These are phyloP conservation scores for Ambrosia trifida DNA, from an alignment of 129 eudicot genomes.

Conservation along the genomic window DNA sequence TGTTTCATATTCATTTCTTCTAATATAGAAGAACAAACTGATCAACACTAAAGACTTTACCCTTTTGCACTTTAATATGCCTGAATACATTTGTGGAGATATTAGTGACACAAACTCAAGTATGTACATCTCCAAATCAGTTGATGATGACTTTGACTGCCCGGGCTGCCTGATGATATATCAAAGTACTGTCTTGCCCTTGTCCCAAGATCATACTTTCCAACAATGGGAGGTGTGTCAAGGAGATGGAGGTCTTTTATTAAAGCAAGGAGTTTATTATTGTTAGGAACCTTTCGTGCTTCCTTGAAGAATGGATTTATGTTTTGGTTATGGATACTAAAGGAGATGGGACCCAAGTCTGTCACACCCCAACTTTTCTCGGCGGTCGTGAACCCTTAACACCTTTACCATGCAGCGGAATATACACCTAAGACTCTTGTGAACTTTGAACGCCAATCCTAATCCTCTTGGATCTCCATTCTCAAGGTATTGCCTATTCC, in stretches of 20 bases:
- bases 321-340: conserved; percentile 56
- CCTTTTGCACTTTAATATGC: conserved; percentile 41
- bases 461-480: too few species aligned
- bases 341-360: conserved; percentile 72
- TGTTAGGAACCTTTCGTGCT: conserved; percentile 71
- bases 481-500: too few species aligned
- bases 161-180: conserved; percentile 93
- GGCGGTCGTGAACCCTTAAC: too few species aligned
- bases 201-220: conserved; percentile 70
- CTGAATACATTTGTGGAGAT: too few species aligned
- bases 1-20: conserved; percentile 19
- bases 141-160: conserved; percentile 44
- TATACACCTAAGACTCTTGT: too few species aligned
- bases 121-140: too few species aligned
- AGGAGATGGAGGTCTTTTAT: conserved; percentile 80
- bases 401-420: too few species aligned
- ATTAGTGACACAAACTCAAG: too few species aligned
- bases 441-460: too few species aligned
- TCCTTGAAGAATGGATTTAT: conserved; percentile 87
- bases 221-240: conserved; percentile 77
- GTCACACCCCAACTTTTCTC: too few species aligned
- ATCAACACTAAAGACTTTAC: conserved; percentile 32
- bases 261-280: conserved; percentile 71
- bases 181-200: conserved; percentile 92
- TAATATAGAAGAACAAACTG: conserved; percentile 31